Base-by-base conservation (phyloP, 192 early-diverging fungal genomes). In the Geosiphon pyriformis region DNA sequence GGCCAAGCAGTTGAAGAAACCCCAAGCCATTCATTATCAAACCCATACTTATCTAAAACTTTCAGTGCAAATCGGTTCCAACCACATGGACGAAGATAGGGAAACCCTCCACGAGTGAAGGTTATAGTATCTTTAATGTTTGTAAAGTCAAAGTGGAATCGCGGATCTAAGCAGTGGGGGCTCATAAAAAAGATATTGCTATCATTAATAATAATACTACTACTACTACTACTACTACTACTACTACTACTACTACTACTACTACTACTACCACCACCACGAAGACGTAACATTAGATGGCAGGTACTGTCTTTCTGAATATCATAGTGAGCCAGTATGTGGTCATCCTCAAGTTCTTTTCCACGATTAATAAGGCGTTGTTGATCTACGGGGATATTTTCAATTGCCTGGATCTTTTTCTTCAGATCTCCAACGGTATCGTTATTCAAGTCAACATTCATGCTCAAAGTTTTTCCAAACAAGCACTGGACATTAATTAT, bases 321-420 rank as follows among this genome's bases (percentile, higher is more conserved):
- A 74, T 89, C 87, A 72, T 87, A 88, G 74, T 86, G 83, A n/a
- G 81, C 79, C 0, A 91, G 72, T 34, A 83, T 90, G 60, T 84
- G 83, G 62, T 85, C 88, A 72, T 87, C 85, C 59, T 91, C 89
- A 50, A 90, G 83, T 77, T 88, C 84, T 75, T 91, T 90, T 47
- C 89, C 89, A 49, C 87, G 87, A 67, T 90, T 90, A 72, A 90
- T 89, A 35, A 90, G 75, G 59, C 88, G 87, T 74, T 91, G 90
- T 75, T 88, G 87, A 78, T 90, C 87, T 64, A 82, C 82, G 46
- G 87, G 85, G 60, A 91, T 90, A 58, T 86, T 86, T 65, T 91
- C 88, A 75, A 88, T 88, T 67, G 89, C 87, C 71, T 90, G 88
- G 73, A 91, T 87, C 75, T 90, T 90, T 53, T 82, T 74, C 79